Percentiles rank a stretch among this genome's conserved stretches.
Evolutionary conservation across 2,329 filamentous ascomycete genomes (phyloP).

Genomic region (Aureobasidium melanogenum): DNA sequence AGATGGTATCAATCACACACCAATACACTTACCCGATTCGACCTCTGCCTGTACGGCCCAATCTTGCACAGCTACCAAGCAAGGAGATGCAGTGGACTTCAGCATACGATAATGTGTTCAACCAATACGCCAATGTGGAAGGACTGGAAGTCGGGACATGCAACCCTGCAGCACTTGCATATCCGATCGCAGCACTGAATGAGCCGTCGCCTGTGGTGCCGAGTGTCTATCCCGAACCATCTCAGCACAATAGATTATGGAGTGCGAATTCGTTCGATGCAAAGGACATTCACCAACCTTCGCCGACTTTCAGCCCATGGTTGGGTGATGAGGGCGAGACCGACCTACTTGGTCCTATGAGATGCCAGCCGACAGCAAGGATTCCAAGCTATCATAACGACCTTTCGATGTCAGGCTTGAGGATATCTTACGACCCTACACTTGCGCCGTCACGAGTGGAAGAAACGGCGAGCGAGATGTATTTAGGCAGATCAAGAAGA

Average conservation of each 20-base stretch:
- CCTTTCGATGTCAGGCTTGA: slow-evolving; percentile 19
- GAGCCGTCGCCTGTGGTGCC: background rate
- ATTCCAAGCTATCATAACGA: background rate
- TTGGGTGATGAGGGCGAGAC: slow-evolving; percentile 5
- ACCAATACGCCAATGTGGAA: slow-evolving; percentile 50
- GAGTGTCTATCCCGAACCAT: background rate
- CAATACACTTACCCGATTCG: slow-evolving; percentile 13
- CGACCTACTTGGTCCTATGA: background rate
- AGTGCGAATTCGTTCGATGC: slow-evolving; percentile 6
- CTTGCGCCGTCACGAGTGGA: slow-evolving; percentile 15
- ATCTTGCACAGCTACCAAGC: slow-evolving; percentile 28
- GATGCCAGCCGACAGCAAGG: background rate
- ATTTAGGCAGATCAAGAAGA: slow-evolving; percentile 7
- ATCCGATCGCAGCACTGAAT: background rate
- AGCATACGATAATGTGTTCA: slow-evolving; percentile 53
- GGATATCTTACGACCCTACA: slow-evolving; percentile 26
- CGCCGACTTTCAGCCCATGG: slow-evolving; percentile 10
- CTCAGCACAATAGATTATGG: background rate
- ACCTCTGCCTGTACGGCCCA: background rate
- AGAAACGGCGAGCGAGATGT: slow-evolving; percentile 11
- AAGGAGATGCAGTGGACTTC: slow-evolving; percentile 48
- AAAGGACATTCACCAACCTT: background rate
- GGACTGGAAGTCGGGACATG: slow-evolving; percentile 41
- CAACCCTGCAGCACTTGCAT: slow-evolving; percentile 40
- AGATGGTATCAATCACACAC: slow-evolving; percentile 9